These are phyloP conservation scores for Diplodia mutila DNA, from an alignment of 2,329 filamentous ascomycete species.

Conservation along the genomic window DNA sequence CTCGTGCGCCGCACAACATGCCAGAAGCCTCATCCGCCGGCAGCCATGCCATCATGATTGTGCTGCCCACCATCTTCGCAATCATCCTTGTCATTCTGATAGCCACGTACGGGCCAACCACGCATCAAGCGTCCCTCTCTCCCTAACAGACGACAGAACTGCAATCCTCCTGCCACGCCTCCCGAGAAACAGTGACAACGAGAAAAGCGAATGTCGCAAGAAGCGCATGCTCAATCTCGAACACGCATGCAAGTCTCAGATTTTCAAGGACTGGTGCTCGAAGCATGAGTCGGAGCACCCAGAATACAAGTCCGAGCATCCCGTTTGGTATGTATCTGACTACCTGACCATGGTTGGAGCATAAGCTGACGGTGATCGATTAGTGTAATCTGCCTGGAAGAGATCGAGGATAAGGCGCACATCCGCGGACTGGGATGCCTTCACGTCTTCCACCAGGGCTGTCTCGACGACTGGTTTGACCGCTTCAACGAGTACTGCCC, in stretches of 20 bases:
- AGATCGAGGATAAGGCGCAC: slow-evolving; percentile 38
- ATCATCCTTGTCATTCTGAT: slow-evolving; percentile 37
- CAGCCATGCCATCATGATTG: slow-evolving; percentile 32
- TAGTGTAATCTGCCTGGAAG: slow-evolving; percentile 45
- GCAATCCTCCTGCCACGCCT: slow-evolving; percentile 19
- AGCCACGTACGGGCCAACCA: slow-evolving; percentile 33
- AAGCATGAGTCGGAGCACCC: slow-evolving; percentile 19
- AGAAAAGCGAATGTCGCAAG: slow-evolving; percentile 34
- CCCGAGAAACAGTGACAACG: slow-evolving; percentile 28
- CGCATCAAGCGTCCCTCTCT: background rate
- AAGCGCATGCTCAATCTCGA: slow-evolving; percentile 39
- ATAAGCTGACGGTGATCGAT: background rate
- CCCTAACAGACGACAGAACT: slow-evolving; percentile 14
- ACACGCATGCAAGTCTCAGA: slow-evolving; percentile 36
- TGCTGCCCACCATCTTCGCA: slow-evolving; percentile 39
- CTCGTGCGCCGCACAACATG: slow-evolving; percentile 10
- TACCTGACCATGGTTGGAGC: background rate
- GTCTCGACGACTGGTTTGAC: slow-evolving; percentile 44
- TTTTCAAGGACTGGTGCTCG: slow-evolving; percentile 40
- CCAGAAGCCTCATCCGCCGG: slow-evolving; percentile 11
- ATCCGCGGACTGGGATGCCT: slow-evolving; percentile 41
- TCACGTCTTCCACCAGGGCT: slow-evolving; percentile 43
- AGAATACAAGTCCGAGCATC: slow-evolving; percentile 25
- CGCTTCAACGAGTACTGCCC: slow-evolving; percentile 45
- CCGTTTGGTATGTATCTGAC: slow-evolving; percentile 14